phyloP scores from a whole-genome alignment of 805 yeast species.

The Aciculoconidium aculeatum region DNA sequence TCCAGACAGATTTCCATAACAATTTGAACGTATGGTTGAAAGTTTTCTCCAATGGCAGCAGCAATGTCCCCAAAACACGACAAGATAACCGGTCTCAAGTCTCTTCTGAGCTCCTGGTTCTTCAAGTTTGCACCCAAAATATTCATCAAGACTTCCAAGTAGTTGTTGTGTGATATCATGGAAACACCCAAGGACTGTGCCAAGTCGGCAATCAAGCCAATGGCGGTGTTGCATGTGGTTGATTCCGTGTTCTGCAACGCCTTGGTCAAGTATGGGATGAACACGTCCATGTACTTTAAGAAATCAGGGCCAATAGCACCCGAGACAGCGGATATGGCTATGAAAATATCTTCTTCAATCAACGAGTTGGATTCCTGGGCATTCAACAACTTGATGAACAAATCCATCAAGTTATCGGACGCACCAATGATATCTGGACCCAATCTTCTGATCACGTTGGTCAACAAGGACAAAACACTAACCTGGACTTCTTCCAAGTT shows the following conservation, averaged over 20 bases:
- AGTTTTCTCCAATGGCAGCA: conserved; percentile 72
- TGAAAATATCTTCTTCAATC: conserved; percentile 91
- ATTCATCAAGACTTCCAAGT: conserved; percentile 76
- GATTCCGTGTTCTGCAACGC: conserved; percentile 81
- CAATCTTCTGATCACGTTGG: conserved; percentile 79
- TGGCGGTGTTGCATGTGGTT: conserved; percentile 81
- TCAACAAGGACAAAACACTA: conserved; percentile 69
- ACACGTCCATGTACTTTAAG: conserved; percentile 69
- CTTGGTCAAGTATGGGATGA: conserved; percentile 73
- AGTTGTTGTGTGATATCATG: conserved; percentile 47
- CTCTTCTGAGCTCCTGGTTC: conserved; percentile 63
- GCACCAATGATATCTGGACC: conserved; percentile 59
- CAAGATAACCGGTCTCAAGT: conserved; percentile 78
- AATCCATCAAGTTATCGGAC: conserved; percentile 78
- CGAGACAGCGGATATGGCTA: conserved; percentile 87
- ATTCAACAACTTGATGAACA: conserved; percentile 65
- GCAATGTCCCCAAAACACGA: conserved; percentile 97
- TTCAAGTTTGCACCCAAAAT: conserved; percentile 72
- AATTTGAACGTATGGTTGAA: conserved; percentile 68
- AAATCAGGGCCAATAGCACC: conserved; percentile 70
- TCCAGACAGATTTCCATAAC: conserved; percentile 74
- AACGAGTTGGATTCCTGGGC: conserved; percentile 60
- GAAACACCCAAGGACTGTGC: conserved; percentile 78
- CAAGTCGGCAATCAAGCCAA: conserved; percentile 92
- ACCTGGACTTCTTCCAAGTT: conserved; percentile 86